phyloP scores from a whole-genome alignment of 495 filamentous ascomycete genomes.

The Penicillium pancosmium region DNA sequence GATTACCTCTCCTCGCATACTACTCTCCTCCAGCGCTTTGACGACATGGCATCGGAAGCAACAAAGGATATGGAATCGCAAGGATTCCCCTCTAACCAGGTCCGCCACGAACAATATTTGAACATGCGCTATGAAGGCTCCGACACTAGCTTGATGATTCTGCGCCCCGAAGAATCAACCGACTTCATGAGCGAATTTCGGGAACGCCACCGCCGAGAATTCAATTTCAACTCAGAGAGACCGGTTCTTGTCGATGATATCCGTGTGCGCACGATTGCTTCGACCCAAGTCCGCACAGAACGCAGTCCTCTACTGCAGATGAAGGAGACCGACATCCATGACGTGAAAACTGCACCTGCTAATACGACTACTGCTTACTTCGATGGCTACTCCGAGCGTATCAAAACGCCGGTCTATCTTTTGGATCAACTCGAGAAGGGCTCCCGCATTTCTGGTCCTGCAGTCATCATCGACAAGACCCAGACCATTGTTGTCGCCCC shows the following conservation, averaged over 20 bases:
- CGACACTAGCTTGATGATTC: constrained; percentile 56
- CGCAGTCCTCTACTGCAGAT: constrained; percentile 45
- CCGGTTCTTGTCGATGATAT: constrained; percentile 56
- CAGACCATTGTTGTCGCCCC: constrained; percentile 95
- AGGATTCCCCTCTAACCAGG: constrained; percentile 43
- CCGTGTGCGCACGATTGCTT: constrained; percentile 51
- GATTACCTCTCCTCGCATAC: constrained; percentile 38
- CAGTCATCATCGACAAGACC: constrained; percentile 90
- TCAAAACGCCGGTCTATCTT: constrained; percentile 83
- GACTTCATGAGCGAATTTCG: constrained; percentile 50
- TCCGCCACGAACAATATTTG: constrained; percentile 52
- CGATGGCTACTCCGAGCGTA: constrained; percentile 65
- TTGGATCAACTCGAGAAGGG: constrained; percentile 76
- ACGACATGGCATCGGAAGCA: constrained; percentile 33
- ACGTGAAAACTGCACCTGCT: constrained; percentile 32
- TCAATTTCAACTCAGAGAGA: constrained; percentile 54
- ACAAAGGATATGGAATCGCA: constrained; percentile 42
- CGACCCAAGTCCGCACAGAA: constrained; percentile 44
- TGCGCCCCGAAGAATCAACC: constrained; percentile 40
- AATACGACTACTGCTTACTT: constrained; percentile 49
- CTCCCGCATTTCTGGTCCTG: constrained; percentile 80
- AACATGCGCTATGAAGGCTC: constrained; percentile 59
- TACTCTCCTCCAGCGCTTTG: constrained; percentile 37
- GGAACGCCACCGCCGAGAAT: constrained; percentile 52
- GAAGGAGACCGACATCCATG: constrained; percentile 33